A percentile compares a stretch with the other conserved stretches of the same genome.
Conservation (phyloP, 306 rosid genomes). For the Delonix regia region DNA sequence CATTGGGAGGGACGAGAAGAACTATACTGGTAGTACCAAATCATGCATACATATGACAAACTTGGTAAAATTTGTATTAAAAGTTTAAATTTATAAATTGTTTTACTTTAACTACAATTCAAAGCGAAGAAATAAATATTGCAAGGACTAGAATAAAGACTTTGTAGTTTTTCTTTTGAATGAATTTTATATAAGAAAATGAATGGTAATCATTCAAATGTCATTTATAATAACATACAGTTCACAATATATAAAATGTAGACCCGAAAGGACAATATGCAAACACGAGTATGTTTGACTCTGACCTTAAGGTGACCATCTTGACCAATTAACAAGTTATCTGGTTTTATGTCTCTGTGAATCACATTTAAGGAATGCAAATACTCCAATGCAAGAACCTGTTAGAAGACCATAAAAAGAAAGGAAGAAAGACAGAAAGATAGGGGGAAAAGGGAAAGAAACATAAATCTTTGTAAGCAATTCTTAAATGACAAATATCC, state of each 20-base stretch:
- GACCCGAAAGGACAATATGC: not conserved
- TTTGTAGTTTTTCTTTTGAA: too few relatives aligned
- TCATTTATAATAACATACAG: too few relatives aligned
- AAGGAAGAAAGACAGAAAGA: not conserved
- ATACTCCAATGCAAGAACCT: constrained; percentile 99
- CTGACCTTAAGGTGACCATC: constrained; percentile 96
- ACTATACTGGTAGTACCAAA: too few relatives aligned
- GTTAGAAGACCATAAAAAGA: constrained; percentile 3
- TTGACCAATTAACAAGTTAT: constrained; percentile 92
- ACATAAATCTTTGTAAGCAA: constrained; percentile 6
- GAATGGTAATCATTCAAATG: too few relatives aligned
- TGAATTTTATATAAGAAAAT: too few relatives aligned
- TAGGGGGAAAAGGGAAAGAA: not conserved
- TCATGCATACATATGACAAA: too few relatives aligned
- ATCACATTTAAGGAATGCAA: constrained; percentile 80
- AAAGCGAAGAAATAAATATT: too few relatives aligned
- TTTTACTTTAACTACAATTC: too few relatives aligned
- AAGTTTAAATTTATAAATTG: too few relatives aligned
- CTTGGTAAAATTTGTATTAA: too few relatives aligned
- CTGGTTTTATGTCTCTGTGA: constrained; percentile 99
- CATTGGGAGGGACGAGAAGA: too few relatives aligned
- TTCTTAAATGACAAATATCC: not conserved
- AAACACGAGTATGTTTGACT: not conserved
- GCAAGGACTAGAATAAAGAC: too few relatives aligned
- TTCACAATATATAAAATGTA: not conserved